These are phyloP conservation scores for Colletotrichum acutatum DNA, from an alignment of 2,329 filamentous ascomycete genomes.

Conservation along the genomic window DNA sequence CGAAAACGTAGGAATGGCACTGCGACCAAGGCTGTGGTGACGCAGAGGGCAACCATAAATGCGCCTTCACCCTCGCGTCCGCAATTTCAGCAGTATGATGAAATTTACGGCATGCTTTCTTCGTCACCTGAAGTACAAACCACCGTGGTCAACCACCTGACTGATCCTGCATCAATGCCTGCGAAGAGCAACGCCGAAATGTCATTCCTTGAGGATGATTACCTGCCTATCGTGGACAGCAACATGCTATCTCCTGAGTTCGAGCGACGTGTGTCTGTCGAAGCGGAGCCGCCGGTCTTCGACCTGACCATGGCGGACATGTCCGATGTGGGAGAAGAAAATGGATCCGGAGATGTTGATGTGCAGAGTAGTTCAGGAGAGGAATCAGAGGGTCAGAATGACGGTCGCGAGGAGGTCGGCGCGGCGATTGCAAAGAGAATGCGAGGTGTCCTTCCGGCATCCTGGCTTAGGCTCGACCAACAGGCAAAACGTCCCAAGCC, in stretches of 20 bases:
- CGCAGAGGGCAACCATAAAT: background rate
- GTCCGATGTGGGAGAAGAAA: slow-evolving; percentile 31
- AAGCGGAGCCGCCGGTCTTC: background rate
- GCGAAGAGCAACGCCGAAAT: background rate
- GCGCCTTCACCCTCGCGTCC: background rate
- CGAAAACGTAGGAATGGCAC: background rate
- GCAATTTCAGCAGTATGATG: slow-evolving; percentile 26
- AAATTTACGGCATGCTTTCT: slow-evolving; percentile 16
- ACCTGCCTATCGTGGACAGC: background rate
- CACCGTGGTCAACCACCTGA: background rate
- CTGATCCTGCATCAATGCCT: background rate
- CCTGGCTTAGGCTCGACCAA: slow-evolving; percentile 72
- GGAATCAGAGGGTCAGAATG: slow-evolving; percentile 36
- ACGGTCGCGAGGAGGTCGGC: slow-evolving; percentile 51
- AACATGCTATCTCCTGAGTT: background rate
- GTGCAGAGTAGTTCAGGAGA: slow-evolving; percentile 19
- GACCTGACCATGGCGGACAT: slow-evolving; percentile 34
- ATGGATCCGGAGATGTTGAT: slow-evolving; percentile 2
- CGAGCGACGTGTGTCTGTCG: background rate
- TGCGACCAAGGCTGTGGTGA: background rate
- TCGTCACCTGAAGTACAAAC: background rate
- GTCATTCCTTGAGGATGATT: background rate
- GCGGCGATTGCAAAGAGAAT: slow-evolving; percentile 58
- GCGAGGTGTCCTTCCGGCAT: slow-evolving; percentile 73
- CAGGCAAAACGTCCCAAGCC: slow-evolving; percentile 42